Base-by-base conservation (phyloP, 257 asterid species). In the Verbena officinalis region DNA sequence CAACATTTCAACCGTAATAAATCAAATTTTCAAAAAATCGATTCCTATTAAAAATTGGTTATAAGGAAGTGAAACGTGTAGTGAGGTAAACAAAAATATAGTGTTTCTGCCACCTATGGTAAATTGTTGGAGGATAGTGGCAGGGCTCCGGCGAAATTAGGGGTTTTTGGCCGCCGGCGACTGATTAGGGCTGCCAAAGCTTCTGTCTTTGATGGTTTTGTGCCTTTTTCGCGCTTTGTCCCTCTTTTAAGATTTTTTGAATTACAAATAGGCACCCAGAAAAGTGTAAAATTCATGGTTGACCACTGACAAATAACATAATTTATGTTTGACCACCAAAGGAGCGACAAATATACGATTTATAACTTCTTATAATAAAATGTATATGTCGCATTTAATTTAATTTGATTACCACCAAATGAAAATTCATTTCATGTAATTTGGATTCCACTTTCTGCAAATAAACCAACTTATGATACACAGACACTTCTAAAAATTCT, bases 1-100 rank as follows among this genome's bases (percentile, higher is more conserved):
- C 75, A 92, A 43, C 78, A 81, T 67, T 16, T 59, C 64, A 33
- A 72, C 68, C 8, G 13, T 2, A 38, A 34, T 53, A 51, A 38
- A 69, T 38, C 67, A 24, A 58, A 48, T 15, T 57, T 6, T 15
- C 3, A 22, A 40, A 58, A 36, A 0, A 19, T 13, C 9, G 10
- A 11, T 58, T 12, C 4, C 5, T 17, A 20, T 1, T 19, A n/a
- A n/a, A n/a, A n/a, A n/a, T n/a, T 9, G 24, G 38, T 45, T 24
- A 10, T 7, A 44, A 4, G 23, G 12, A 9, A 16, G 5, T 20
- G 12, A 10, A n/a, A 33, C 45, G 11, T 22, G 22, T 9, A 46
- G 4, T 10, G 21, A 15, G 27, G 9, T 30, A 11, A 53, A 5
- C 44, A 11, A 45, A 21, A n/a, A n/a, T n/a, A 30, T 39, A 27